Evolutionary conservation across 108 stramenopile genomes (phyloP).

Genomic region (Nitzschia palea): DNA sequence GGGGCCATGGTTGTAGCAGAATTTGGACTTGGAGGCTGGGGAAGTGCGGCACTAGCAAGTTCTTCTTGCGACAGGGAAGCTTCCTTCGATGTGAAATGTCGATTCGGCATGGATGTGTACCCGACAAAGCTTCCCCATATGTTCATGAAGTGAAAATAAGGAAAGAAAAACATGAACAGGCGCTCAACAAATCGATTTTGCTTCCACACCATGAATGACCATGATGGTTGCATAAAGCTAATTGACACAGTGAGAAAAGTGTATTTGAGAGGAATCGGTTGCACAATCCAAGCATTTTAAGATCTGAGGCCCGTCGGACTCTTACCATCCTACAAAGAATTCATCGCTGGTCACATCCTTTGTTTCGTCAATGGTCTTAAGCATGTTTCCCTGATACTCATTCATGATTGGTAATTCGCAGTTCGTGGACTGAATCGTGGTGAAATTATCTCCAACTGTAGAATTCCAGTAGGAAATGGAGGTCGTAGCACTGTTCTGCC

Average conservation of each 20-base stretch:
- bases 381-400: conserved; percentile 21
- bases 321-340: conserved; percentile 38
- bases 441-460: no score
- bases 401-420: conserved; percentile 38
- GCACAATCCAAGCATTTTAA: no score
- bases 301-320: no score
- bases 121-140: conserved; percentile 55
- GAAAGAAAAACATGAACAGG: conserved; percentile 41
- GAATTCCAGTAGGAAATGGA: no score
- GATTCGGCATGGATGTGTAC: conserved; percentile 53
- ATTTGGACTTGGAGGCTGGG: neutral
- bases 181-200: neutral
- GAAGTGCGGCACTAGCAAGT: conserved; percentile 31
- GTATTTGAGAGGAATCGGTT: no score
- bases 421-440: no score
- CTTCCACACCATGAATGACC: conserved; percentile 7
- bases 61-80: conserved; percentile 40
- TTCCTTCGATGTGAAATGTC: conserved; percentile 31
- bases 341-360: conserved; percentile 36
- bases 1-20: neutral
- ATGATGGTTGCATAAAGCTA: conserved; percentile 10
- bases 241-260: no score
- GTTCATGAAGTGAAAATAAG: conserved; percentile 46
- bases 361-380: conserved; percentile 26
- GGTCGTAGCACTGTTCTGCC: neutral